Percentiles rank a stretch among this genome's conserved stretches.
Evolutionary conservation across 306 rosid species (phyloP).

Genomic region (Glycine tomentella): DNA sequence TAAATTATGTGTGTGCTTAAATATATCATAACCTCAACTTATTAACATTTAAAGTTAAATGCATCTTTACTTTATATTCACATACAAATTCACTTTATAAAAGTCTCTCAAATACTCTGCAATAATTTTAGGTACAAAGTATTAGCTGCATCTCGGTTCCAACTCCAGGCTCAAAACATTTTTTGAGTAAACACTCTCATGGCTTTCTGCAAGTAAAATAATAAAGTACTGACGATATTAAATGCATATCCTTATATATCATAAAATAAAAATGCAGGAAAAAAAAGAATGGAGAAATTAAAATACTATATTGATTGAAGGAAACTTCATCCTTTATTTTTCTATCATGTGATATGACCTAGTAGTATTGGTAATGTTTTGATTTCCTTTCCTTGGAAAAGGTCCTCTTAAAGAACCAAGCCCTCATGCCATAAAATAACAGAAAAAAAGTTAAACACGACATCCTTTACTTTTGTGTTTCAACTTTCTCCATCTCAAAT

Average conservation of each 20-base stretch:
- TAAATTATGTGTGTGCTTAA: too few species aligned
- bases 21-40: too few species aligned
- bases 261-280: neutral
- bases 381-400: neutral
- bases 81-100: too few species aligned
- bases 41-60: too few species aligned
- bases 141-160: neutral
- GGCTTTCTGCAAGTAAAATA: neutral
- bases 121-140: too few species aligned
- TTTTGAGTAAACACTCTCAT: neutral
- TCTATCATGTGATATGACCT: neutral
- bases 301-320: neutral
- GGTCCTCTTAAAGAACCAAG: neutral
- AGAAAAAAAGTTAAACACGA: too few species aligned
- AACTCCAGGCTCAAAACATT: neutral
- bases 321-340: neutral
- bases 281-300: neutral
- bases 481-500: neutral
- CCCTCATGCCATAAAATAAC: neutral
- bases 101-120: too few species aligned
- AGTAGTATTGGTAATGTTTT: conserved; percentile 15
- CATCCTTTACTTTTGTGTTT: neutral
- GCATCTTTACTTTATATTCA: too few species aligned
- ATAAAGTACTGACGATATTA: neutral
- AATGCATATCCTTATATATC: neutral